Percentiles rank a stretch among this genome's conserved stretches.
Evolutionary conservation across 2,329 filamentous ascomycete species (phyloP).

Genomic region (Xylaria sp.): DNA sequence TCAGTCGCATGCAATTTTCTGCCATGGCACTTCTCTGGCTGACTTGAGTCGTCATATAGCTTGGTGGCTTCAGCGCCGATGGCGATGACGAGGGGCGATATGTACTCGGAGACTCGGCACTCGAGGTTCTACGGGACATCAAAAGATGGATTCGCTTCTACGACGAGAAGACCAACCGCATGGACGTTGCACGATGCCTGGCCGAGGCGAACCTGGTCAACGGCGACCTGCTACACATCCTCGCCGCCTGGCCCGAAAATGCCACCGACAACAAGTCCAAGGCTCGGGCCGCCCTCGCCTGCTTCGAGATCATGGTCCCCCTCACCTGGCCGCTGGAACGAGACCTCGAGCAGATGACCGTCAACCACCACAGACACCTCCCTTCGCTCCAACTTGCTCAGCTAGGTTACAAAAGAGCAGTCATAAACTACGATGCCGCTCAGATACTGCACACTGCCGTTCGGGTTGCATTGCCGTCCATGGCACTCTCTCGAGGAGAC

Average conservation of each 20-base stretch:
- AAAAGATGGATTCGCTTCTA: slow-evolving; percentile 95
- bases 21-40: slow-evolving; percentile 12
- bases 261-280: slow-evolving; percentile 78
- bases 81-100: slow-evolving; percentile 86
- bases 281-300: slow-evolving; percentile 82
- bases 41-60: slow-evolving; percentile 60
- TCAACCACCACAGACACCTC: slow-evolving; percentile 92
- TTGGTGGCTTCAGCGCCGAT: slow-evolving; percentile 83
- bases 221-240: slow-evolving; percentile 88
- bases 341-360: slow-evolving; percentile 81
- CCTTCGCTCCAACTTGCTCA: slow-evolving; percentile 91
- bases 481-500: slow-evolving; percentile 81
- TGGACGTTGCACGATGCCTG: slow-evolving; percentile 93
- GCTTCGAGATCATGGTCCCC: slow-evolving; percentile 89
- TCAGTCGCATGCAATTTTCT: not conserved
- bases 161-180: slow-evolving; percentile 90
- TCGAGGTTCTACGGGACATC: slow-evolving; percentile 90
- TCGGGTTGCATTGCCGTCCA: slow-evolving; percentile 82
- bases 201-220: slow-evolving; percentile 92
- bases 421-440: slow-evolving; percentile 83
- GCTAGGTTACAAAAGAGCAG: slow-evolving; percentile 86
- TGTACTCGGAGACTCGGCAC: slow-evolving; percentile 89
- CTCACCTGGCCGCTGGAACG: slow-evolving; percentile 93
- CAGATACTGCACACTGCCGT: slow-evolving; percentile 83
- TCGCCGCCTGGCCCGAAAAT: slow-evolving; percentile 82